Conservation (phyloP, 768 basidiomycete genomes). For the Tulasnella sp. region DNA sequence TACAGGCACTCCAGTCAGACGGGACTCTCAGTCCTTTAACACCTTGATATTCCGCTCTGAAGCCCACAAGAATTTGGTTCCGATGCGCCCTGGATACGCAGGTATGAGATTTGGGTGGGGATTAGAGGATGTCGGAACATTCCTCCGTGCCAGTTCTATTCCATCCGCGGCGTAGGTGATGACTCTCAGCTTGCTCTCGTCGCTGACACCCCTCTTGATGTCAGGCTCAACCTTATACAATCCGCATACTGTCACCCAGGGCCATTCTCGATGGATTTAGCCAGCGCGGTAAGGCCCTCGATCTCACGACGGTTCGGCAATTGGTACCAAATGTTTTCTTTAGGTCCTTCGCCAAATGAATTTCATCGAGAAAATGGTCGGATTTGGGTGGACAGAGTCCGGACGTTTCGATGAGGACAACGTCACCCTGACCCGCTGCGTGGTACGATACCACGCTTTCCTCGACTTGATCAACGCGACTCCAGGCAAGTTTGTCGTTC, state of each 20-base stretch:
- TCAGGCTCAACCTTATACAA: constrained; percentile 63
- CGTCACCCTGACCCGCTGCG: constrained; percentile 15
- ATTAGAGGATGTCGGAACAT: neutral
- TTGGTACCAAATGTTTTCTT: too few relatives aligned
- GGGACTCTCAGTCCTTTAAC: neutral
- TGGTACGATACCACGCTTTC: constrained; percentile 20
- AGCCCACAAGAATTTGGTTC: neutral
- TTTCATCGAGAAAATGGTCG: constrained; percentile 18
- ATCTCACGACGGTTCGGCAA: too few relatives aligned
- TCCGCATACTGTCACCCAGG: constrained; percentile 68
- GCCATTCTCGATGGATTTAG: constrained; percentile 14
- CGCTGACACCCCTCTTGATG: constrained; percentile 32
- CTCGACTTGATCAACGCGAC: constrained; percentile 17
- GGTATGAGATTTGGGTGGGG: neutral
- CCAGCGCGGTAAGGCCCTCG: constrained; percentile 11
- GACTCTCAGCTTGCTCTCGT: neutral
- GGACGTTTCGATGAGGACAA: constrained; percentile 25
- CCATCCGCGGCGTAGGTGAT: too few relatives aligned
- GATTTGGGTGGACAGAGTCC: constrained; percentile 16
- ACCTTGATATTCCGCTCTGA: neutral
- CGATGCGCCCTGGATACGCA: neutral
- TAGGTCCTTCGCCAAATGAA: constrained; percentile 18
- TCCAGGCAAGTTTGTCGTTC: constrained; percentile 17
- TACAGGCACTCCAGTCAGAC: neutral
- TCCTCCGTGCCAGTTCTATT: neutral